Percentiles rank a stretch among this genome's conserved stretches.
phyloP scores from a whole-genome alignment of 2,329 filamentous ascomycete genomes.

The Aureobasidium subglaciale region DNA sequence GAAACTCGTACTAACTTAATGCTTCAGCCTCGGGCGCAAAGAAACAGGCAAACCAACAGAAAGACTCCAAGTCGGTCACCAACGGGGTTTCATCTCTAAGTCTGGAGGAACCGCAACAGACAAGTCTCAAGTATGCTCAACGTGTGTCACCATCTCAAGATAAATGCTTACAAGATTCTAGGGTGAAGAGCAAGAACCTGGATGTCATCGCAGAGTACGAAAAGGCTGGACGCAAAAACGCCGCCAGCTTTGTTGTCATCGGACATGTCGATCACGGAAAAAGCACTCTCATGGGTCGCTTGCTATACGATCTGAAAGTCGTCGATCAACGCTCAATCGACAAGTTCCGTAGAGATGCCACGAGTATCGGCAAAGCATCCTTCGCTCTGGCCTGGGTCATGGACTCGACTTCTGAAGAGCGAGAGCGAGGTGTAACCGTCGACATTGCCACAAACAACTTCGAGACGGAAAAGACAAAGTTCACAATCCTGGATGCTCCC shows the following conservation, averaged over 20 bases:
- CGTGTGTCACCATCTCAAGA: no score
- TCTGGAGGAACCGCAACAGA: slow-evolving; percentile 40
- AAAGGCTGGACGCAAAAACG: slow-evolving; percentile 67
- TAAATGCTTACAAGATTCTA: slow-evolving; percentile 20
- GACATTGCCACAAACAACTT: slow-evolving; percentile 95
- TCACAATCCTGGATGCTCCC: slow-evolving; percentile 92
- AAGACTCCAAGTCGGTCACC: slow-evolving; percentile 31
- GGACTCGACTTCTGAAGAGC: slow-evolving; percentile 84
- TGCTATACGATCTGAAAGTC: slow-evolving; percentile 80
- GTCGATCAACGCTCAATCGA: slow-evolving; percentile 84
- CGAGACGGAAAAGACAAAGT: slow-evolving; percentile 76
- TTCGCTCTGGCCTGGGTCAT: slow-evolving; percentile 97
- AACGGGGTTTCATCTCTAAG: slow-evolving; percentile 43
- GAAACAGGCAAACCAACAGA: slow-evolving; percentile 22
- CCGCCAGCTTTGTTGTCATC: slow-evolving; percentile 41
- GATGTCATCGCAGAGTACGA: slow-evolving; percentile 76
- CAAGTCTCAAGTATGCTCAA: slow-evolving; percentile 6
- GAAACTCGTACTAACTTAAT: not conserved
- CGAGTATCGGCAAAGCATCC: slow-evolving; percentile 86
- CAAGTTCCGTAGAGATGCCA: slow-evolving; percentile 79
- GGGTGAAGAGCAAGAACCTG: slow-evolving; percentile 64
- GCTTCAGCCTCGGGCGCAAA: slow-evolving; percentile 21
- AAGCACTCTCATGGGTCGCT: slow-evolving; percentile 93
- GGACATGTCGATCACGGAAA: slow-evolving; percentile 97
- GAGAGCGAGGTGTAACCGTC: slow-evolving; percentile 85